These are phyloP conservation scores for Cytospora schulzeri DNA, from an alignment of 2,329 filamentous ascomycete species.

Conservation along the genomic window DNA sequence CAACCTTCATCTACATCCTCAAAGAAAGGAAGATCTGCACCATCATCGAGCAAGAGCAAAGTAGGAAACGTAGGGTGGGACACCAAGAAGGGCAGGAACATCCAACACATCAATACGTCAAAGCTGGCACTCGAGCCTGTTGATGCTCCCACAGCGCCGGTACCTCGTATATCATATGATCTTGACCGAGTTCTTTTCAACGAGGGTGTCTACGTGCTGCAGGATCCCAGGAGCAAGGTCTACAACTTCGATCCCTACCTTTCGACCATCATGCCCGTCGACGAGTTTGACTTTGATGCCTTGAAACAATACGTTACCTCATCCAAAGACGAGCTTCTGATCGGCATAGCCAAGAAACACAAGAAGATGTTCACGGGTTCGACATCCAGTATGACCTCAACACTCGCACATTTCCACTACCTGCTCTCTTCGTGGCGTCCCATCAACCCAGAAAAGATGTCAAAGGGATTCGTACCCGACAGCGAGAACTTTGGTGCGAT, in stretches of 20 bases:
- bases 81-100: constrained; percentile 8
- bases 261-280: constrained; percentile 86
- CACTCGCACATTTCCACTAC: constrained; percentile 89
- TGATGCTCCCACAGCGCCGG: constrained; percentile 34
- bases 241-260: constrained; percentile 98
- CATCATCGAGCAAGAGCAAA: not conserved
- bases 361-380: constrained; percentile 87
- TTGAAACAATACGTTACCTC: constrained; percentile 89
- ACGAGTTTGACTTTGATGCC: constrained; percentile 89
- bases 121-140: constrained; percentile 27
- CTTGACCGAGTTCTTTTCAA: constrained; percentile 95
- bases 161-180: constrained; percentile 70
- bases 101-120: constrained; percentile 34
- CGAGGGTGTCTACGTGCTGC: constrained; percentile 85
- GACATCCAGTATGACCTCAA: constrained; percentile 92
- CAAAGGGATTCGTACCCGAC: constrained; percentile 64
- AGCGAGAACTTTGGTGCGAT: constrained; percentile 71
- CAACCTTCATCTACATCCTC: not conserved
- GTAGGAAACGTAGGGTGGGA: not conserved
- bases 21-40: not conserved
- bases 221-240: constrained; percentile 83
- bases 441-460: constrained; percentile 68
- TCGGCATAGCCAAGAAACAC: constrained; percentile 66
- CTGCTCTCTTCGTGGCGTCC: constrained; percentile 82
- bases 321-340: constrained; percentile 75